These are phyloP conservation scores for Trypanosoma melophagium DNA, from an alignment of 208 protist genomes.

Conservation along the genomic window DNA sequence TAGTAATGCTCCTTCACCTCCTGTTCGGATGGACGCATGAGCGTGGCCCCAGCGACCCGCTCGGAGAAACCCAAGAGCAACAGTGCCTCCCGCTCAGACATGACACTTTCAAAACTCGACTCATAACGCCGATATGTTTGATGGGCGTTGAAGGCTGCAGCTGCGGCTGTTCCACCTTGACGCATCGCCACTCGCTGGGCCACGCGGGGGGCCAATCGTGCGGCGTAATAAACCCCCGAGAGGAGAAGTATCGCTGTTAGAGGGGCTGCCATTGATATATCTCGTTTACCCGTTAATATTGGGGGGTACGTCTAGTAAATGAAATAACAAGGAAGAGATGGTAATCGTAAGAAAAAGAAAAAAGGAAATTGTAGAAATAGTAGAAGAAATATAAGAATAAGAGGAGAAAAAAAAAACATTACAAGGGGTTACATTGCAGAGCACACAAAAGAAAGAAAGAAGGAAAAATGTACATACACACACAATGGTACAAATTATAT, in stretches of 20 bases:
- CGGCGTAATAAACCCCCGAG: conserved; percentile 53
- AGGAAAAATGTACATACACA: too few species aligned
- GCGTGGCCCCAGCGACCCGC: conserved; percentile 22
- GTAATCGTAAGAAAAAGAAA: neutral
- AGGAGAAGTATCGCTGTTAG: conserved; percentile 42
- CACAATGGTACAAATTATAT: too few species aligned
- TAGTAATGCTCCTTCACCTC: conserved; percentile 76
- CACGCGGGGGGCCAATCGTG: conserved; percentile 54
- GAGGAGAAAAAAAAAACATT: too few species aligned
- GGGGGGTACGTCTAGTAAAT: too few species aligned
- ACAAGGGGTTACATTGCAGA: too few species aligned
- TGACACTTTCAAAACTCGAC: conserved; percentile 56
- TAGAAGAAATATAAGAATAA: neutral
- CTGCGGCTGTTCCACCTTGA: conserved; percentile 4
- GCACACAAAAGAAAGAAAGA: too few species aligned
- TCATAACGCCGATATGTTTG: conserved; percentile 60
- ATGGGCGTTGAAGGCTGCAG: conserved; percentile 6
- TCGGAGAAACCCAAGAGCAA: conserved; percentile 66
- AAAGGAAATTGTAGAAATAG: neutral
- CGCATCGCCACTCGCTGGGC: conserved; percentile 39
- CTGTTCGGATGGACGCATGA: conserved; percentile 36
- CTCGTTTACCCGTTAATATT: neutral
- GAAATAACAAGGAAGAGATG: too few species aligned
- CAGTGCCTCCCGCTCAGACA: conserved; percentile 68
- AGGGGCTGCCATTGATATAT: conserved; percentile 32